phyloP scores from a whole-genome alignment of 2,329 filamentous ascomycete genomes.

The Ceratocystis cubensis region DNA sequence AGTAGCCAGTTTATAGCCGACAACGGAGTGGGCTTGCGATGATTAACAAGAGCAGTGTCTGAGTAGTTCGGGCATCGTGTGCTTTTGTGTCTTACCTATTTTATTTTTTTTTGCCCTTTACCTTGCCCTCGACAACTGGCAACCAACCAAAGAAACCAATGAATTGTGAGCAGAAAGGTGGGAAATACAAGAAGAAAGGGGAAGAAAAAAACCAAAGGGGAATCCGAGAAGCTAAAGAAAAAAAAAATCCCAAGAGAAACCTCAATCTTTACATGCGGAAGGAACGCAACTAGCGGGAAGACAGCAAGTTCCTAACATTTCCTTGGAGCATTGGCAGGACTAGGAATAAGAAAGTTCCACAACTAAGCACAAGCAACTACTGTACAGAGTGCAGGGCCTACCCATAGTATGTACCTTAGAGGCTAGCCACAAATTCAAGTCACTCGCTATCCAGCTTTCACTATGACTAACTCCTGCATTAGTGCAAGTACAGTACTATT shows the following conservation, averaged over 20 bases:
- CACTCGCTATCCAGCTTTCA: not conserved
- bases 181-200: not conserved
- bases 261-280: constrained; percentile 10
- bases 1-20: not conserved
- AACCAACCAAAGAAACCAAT: constrained; percentile 5
- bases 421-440: not conserved
- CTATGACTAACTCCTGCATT: not conserved
- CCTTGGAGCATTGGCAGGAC: not conserved
- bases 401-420: not conserved
- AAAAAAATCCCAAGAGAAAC: not conserved
- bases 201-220: not conserved
- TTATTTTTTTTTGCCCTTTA: not conserved
- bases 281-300: constrained; percentile 8
- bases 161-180: not conserved
- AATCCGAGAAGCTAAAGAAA: not conserved
- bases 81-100: not conserved
- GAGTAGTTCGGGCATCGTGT: not conserved
- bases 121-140: not conserved
- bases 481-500: not conserved
- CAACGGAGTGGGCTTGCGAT: constrained; percentile 6
- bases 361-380: not conserved
- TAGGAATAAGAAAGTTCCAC: not conserved
- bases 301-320: constrained; percentile 6
- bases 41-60: not conserved
- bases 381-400: not conserved